phyloP scores from a whole-genome alignment of 345 rosid species.

The Draba incana region DNA sequence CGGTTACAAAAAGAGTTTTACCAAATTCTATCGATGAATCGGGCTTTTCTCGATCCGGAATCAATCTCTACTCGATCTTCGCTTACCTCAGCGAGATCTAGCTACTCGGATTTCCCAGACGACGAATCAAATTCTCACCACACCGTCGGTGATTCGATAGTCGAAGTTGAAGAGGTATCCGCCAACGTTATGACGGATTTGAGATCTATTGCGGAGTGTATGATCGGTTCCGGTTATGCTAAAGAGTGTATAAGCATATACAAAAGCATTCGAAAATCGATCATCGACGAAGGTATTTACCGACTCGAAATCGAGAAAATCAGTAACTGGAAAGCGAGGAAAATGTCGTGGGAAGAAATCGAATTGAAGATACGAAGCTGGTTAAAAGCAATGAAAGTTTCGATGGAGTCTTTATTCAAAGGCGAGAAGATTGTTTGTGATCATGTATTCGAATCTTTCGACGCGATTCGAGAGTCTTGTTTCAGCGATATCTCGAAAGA shows the following conservation, averaged over 20 bases:
- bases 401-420: slow-evolving; percentile 57
- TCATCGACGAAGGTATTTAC: slow-evolving; percentile 75
- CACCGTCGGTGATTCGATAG: slow-evolving; percentile 46
- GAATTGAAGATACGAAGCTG: slow-evolving; percentile 65
- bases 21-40: slow-evolving; percentile 65
- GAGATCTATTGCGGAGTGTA: slow-evolving; percentile 78
- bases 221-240: slow-evolving; percentile 75
- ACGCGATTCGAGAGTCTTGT: slow-evolving; percentile 59
- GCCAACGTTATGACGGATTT: slow-evolving; percentile 61
- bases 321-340: slow-evolving; percentile 50
- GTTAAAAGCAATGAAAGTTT: slow-evolving; percentile 60
- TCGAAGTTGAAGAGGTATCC: slow-evolving; percentile 59
- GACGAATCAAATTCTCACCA: slow-evolving; percentile 11
- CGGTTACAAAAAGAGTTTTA: slow-evolving; percentile 78
- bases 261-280: slow-evolving; percentile 64
- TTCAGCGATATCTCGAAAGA: slow-evolving; percentile 66
- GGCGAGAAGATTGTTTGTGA: slow-evolving; percentile 81
- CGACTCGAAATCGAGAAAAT: slow-evolving; percentile 61
- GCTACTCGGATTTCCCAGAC: slow-evolving; percentile 46
- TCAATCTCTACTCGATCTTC: slow-evolving; percentile 72
- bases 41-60: slow-evolving; percentile 70
- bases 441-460: slow-evolving; percentile 64
- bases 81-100: slow-evolving; percentile 56
- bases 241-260: slow-evolving; percentile 71
- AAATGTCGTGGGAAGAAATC: slow-evolving; percentile 64